These are phyloP conservation scores for Sabuloglossum arenarium DNA, from an alignment of 495 filamentous ascomycete genomes.

Conservation along the genomic window DNA sequence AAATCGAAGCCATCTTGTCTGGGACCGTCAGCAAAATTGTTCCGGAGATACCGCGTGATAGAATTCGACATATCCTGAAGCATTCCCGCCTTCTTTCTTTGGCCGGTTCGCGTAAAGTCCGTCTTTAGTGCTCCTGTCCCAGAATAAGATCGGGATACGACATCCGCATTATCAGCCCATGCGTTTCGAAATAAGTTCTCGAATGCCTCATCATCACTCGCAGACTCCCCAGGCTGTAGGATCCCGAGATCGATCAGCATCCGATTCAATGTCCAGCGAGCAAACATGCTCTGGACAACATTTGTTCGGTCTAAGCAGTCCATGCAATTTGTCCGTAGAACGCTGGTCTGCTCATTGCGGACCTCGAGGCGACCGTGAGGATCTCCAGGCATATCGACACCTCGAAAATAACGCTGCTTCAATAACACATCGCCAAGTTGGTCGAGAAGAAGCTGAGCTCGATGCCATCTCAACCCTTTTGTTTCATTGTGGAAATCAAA, in stretches of 20 bases:
- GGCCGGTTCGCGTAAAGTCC: conserved; percentile 77
- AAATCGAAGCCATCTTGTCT: conserved; percentile 89
- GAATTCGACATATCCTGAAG: conserved; percentile 69
- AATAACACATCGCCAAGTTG: conserved; percentile 49
- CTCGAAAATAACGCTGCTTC: conserved; percentile 79
- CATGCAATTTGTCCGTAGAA: conserved; percentile 97
- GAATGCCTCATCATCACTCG: conserved; percentile 52
- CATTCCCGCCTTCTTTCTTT: conserved; percentile 62
- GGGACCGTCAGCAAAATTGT: conserved; percentile 86
- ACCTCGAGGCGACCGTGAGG: conserved; percentile 50
- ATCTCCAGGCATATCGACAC: conserved; percentile 60
- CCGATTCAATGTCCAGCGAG: conserved; percentile 63
- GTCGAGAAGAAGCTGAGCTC: conserved; percentile 68
- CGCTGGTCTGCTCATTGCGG: conserved; percentile 57
- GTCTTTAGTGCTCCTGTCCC: conserved; percentile 94
- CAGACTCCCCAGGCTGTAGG: conserved; percentile 43
- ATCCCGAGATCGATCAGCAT: conserved; percentile 69
- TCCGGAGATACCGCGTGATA: conserved; percentile 60
- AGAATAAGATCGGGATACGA: conserved; percentile 77
- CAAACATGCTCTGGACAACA: conserved; percentile 90
- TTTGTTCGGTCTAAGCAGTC: conserved; percentile 97
- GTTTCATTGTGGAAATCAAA: conserved; percentile 98
- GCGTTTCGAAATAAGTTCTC: conserved; percentile 81
- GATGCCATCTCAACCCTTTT: conserved; percentile 81
- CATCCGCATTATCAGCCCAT: conserved; percentile 96